Evolutionary conservation across 495 filamentous ascomycete species (phyloP), one percentile per base, ranked within the genome.

Genomic region (Diplogelasinospora grovesii): DNA sequence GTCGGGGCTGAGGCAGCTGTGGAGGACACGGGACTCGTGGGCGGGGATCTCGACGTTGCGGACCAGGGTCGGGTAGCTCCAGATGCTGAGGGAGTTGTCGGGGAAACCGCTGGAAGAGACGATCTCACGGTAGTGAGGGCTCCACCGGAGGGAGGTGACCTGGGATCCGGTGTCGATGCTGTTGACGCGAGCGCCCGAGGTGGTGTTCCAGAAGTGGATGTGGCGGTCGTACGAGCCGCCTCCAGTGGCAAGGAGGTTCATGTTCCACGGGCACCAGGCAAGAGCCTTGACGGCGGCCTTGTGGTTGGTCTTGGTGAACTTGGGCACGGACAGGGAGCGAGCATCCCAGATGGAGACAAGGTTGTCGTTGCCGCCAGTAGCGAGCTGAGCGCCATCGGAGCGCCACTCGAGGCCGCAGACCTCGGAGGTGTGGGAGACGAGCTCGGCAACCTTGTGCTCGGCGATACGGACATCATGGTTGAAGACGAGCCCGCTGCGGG

Each of bases 181-280:
- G 79, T 99, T 99, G 62, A 90, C 90, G 39, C 92, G 82, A 19
- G 92, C 92, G 42, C 92, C 92, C 6, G 92, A 93, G 11, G 92
- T 97, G 32, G 85, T 86, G 73, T 99, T 99, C 92, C 92, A 99
- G 78, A 97, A 99, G 66, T 97, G 93, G 61, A 99, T 99, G 68
- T 96, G 84, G 49, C 87, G 81, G 59, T 97, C 92, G 62, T 95
- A 92, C 16, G 88, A 92, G 36, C 92, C 92, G 50, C 93, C 93
- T 22, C 93, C 92, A 19, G 93, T 96, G 27, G 93, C 92, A 11
- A 99, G 83, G 10, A 97, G 74, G 74, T 96, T 97, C 52, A 83
- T 73, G 70, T 96, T 93, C 92, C 92, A 99, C 21, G 92, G 93
- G 73, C 92, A 99, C 92, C 92, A 99, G 43, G 87, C 85, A 24